These are phyloP conservation scores for Zymoseptoria pseudotritici DNA, from an alignment of 2,329 filamentous ascomycete genomes.

Conservation along the genomic window DNA sequence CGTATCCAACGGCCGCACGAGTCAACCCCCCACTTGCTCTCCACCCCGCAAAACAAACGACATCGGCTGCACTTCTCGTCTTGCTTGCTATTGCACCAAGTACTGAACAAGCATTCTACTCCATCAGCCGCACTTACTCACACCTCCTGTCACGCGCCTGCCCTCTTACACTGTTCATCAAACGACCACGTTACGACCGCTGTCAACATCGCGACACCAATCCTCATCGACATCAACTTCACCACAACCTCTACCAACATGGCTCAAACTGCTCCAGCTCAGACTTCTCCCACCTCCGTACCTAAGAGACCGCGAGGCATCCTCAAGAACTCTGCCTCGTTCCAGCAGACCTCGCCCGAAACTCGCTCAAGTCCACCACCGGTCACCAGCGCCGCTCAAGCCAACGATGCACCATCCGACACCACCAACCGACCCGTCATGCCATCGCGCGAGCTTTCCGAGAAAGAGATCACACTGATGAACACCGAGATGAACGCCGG, in stretches of 20 bases:
- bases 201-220: neutral
- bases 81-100: no score
- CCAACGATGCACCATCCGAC: slow-evolving; percentile 25
- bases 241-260: slow-evolving; percentile 10
- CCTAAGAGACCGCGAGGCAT: slow-evolving; percentile 52
- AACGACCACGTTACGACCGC: neutral
- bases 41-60: neutral
- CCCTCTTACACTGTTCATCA: neutral
- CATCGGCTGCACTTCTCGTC: neutral
- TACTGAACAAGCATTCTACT: neutral
- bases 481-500: slow-evolving; percentile 95
- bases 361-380: slow-evolving; percentile 40
- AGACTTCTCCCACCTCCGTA: slow-evolving; percentile 23
- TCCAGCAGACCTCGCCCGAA: slow-evolving; percentile 49
- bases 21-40: neutral
- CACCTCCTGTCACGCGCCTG: neutral
- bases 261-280: slow-evolving; percentile 22
- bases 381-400: slow-evolving; percentile 24
- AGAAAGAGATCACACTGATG: slow-evolving; percentile 84
- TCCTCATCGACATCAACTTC: neutral
- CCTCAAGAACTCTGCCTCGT: slow-evolving; percentile 75
- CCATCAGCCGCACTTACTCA: neutral
- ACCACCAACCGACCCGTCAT: slow-evolving; percentile 33
- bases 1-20: neutral
- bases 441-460: slow-evolving; percentile 48